phyloP scores from a whole-genome alignment of 176 grass and related monocot species.

The Triticum turgidum region DNA sequence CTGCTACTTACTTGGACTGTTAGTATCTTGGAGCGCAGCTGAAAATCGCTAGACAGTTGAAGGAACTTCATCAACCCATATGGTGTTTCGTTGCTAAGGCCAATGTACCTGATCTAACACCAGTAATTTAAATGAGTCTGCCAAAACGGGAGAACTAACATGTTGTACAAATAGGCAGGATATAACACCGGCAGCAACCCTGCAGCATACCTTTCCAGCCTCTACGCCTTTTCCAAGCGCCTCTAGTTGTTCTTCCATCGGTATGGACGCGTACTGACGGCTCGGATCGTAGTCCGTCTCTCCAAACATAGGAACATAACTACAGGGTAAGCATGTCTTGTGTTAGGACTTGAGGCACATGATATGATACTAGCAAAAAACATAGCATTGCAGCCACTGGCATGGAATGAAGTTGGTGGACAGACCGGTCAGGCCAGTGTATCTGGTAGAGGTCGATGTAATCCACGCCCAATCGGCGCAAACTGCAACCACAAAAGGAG shows the following conservation, averaged over 20 bases:
- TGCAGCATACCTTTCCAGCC: slow-evolving; percentile 60
- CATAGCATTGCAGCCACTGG: not conserved
- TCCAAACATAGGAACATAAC: slow-evolving; percentile 97
- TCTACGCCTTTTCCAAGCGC: slow-evolving; percentile 76
- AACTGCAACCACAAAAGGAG: slow-evolving; percentile 36
- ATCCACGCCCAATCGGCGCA: slow-evolving; percentile 58
- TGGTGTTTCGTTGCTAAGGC: slow-evolving; percentile 90
- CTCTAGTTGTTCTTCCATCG: slow-evolving; percentile 73
- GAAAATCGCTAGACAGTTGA: slow-evolving; percentile 40
- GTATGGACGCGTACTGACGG: slow-evolving; percentile 57
- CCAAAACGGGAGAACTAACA: not conserved
- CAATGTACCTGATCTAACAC: slow-evolving; percentile 87
- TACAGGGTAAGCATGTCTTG: not conserved
- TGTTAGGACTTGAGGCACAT: not conserved
- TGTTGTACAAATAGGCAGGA: not conserved
- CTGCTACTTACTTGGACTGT: slow-evolving; percentile 58
- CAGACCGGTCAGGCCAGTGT: slow-evolving; percentile 95
- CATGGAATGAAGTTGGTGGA: not conserved
- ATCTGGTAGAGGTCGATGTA: slow-evolving; percentile 98
- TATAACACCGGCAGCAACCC: not conserved
- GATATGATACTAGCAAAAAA: not conserved
- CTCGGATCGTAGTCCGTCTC: slow-evolving; percentile 71
- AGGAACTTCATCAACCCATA: slow-evolving; percentile 95
- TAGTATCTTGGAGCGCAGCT: slow-evolving; percentile 53
- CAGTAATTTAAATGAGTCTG: not conserved